A percentile compares a stretch with the other conserved stretches of the same genome.
These are phyloP conservation scores for Penicillium sp. DNA, from an alignment of 2,329 filamentous ascomycete genomes.

Conservation along the genomic window DNA sequence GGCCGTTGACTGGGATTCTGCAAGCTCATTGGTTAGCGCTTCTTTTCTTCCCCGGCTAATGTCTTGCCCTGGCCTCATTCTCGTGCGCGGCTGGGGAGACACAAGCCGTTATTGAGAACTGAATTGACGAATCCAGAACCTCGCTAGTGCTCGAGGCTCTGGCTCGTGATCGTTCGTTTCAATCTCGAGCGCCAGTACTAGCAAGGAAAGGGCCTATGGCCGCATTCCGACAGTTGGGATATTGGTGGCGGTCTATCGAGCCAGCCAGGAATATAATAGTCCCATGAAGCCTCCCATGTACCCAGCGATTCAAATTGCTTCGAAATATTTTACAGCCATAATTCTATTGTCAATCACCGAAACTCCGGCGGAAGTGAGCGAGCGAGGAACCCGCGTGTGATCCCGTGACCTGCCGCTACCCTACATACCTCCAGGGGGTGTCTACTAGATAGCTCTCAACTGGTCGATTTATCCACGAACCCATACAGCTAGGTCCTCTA, in stretches of 20 bases:
- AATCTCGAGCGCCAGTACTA: constrained; percentile 8
- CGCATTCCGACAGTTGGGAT: neutral
- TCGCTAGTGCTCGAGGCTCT: neutral
- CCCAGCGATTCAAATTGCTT: neutral
- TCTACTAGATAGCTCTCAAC: too few species aligned
- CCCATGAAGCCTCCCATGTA: neutral
- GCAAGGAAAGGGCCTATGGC: neutral
- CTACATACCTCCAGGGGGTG: too few species aligned
- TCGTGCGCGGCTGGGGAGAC: neutral
- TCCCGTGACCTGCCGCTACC: too few species aligned
- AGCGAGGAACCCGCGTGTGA: too few species aligned
- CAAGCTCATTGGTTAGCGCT: constrained; percentile 11
- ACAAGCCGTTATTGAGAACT: neutral
- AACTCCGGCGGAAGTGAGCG: too few species aligned
- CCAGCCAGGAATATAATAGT: constrained; percentile 10
- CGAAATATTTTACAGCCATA: neutral
- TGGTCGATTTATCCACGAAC: too few species aligned
- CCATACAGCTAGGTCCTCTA: too few species aligned
- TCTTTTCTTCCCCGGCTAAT: constrained; percentile 12
- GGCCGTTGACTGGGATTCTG: neutral
- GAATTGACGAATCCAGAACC: constrained; percentile 11
- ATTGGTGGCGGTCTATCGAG: neutral
- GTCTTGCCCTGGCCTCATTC: constrained; percentile 4
- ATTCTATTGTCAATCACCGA: neutral
- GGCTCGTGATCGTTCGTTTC: constrained; percentile 7